Evolutionary conservation across 2,329 filamentous ascomycete species (phyloP).

Genomic region (Emmonsiellopsis sp.): DNA sequence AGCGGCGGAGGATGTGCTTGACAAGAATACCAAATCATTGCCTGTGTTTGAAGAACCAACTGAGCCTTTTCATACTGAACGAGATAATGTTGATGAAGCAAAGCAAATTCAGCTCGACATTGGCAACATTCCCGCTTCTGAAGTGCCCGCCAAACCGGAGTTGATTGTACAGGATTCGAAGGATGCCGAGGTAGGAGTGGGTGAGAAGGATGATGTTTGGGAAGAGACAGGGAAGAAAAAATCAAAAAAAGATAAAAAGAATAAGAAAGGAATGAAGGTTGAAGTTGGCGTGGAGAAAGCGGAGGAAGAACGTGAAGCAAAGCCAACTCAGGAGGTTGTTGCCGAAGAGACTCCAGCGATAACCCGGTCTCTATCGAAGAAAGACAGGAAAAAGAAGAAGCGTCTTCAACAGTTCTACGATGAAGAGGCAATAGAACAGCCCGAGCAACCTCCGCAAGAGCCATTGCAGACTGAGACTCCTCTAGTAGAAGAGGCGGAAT

Average conservation of each 20-base stretch:
- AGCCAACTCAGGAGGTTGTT: not conserved
- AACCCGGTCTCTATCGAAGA: not conserved
- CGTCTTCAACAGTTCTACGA: not conserved
- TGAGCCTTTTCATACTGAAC: not conserved
- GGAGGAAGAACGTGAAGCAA: not conserved
- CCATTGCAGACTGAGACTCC: not conserved
- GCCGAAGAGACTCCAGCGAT: not conserved
- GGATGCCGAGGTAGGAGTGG: not conserved
- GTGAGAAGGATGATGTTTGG: conserved; percentile 10
- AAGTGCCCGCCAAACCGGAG: not conserved
- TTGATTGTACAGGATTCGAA: not conserved
- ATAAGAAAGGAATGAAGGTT: not conserved
- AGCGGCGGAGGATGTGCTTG: not conserved
- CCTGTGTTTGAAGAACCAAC: not conserved
- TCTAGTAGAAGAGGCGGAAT: not conserved
- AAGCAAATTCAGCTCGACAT: not conserved
- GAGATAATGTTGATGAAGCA: not conserved
- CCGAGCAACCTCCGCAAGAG: not conserved
- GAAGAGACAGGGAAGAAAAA: conserved; percentile 20
- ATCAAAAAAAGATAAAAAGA: conserved; percentile 12
- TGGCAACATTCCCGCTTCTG: not conserved
- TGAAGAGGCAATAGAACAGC: not conserved
- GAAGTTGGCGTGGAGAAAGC: not conserved
- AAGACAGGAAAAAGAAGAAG: not conserved
- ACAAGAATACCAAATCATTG: not conserved